Percentiles rank a stretch among this genome's conserved stretches.
Evolutionary conservation across 2,329 filamentous ascomycete species (phyloP).

Genomic region (Stemphylium beticola): DNA sequence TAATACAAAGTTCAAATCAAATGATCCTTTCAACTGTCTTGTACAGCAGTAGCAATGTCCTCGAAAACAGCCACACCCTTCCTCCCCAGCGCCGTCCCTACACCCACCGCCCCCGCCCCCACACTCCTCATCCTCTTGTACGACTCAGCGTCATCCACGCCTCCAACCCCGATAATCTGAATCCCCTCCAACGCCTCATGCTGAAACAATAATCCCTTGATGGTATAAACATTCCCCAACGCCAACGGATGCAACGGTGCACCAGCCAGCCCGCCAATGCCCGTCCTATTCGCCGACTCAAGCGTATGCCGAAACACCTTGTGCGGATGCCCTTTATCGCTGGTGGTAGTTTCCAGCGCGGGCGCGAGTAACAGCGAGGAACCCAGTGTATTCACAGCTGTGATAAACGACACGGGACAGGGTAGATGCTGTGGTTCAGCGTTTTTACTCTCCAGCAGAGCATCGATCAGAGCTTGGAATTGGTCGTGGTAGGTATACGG

Average conservation of each 20-base stretch:
- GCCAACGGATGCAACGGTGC: conserved; percentile 74
- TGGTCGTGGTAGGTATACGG: conserved; percentile 76
- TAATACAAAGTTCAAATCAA: neutral
- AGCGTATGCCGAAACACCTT: conserved; percentile 47
- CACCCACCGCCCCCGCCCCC: conserved; percentile 70
- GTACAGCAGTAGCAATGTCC: conserved; percentile 54
- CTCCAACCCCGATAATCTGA: conserved; percentile 73
- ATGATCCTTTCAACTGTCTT: neutral
- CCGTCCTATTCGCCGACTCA: conserved; percentile 59
- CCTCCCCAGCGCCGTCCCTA: conserved; percentile 70
- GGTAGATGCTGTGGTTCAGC: conserved; percentile 21
- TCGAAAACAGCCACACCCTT: conserved; percentile 68
- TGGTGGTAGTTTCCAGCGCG: conserved; percentile 9
- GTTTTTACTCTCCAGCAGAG: conserved; percentile 52
- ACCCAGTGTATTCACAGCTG: conserved; percentile 76
- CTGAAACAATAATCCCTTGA: conserved; percentile 65
- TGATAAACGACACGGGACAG: conserved; percentile 68
- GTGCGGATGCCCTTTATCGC: too few relatives aligned
- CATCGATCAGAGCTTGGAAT: conserved; percentile 63
- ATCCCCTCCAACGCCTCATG: conserved; percentile 59
- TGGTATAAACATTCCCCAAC: conserved; percentile 74
- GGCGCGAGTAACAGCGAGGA: conserved; percentile 65
- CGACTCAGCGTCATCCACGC: conserved; percentile 68
- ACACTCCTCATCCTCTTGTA: conserved; percentile 68
- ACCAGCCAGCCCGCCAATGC: conserved; percentile 75